Evolutionary conservation across 768 basidiomycete species (phyloP), one percentile per base, ranked within the genome.

Genomic region (Kwoniella newhampshirensis): DNA sequence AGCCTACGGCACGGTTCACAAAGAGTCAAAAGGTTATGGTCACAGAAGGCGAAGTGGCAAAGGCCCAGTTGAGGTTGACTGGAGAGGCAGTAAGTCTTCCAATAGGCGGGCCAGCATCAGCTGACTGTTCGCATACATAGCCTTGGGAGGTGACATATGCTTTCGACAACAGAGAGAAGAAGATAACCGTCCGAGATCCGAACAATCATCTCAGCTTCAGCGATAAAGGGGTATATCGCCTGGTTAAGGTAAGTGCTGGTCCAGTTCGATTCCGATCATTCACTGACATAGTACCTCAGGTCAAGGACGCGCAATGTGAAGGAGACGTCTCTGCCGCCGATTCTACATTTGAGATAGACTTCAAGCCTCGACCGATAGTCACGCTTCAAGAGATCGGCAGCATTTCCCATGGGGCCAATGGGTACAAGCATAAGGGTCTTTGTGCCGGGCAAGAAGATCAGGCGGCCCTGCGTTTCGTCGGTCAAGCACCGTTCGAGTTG

Each of bases 1-100:
- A 93, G 88, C 91, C 94, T 8, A 91, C 89, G 0, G 91, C 81
- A 20, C 85, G 85, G 74, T 94, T 96, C 75, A 91, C 91, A 68
- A 85, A 86, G 30, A 82, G 81, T 63, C 79, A 80, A 11, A 79
- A 80, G 49, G 77, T 86, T 7, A 83, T 84, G 4, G 82, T 92
- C 15, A 80, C 91, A 6, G 87, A 93, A 67, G 83, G 86, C 40
- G 87, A 90, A 57, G 77, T 78, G 36, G 86, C 86, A 0, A 81
- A 79, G 32, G 80, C 97, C 11, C 91, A 91, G 36, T 77, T 97
- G 39, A 83, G 92, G 25, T 78, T 99, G 49, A 93, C 91, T 18
- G 96, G 96, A 4, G 88, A 93, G 74, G 87, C 86, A 45, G 93
- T 94, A 76, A 60, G 86, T 78, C 13, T 3, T 15, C 18, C 35